phyloP scores from a whole-genome alignment of 75 land plant species.

The Pinus taeda region DNA sequence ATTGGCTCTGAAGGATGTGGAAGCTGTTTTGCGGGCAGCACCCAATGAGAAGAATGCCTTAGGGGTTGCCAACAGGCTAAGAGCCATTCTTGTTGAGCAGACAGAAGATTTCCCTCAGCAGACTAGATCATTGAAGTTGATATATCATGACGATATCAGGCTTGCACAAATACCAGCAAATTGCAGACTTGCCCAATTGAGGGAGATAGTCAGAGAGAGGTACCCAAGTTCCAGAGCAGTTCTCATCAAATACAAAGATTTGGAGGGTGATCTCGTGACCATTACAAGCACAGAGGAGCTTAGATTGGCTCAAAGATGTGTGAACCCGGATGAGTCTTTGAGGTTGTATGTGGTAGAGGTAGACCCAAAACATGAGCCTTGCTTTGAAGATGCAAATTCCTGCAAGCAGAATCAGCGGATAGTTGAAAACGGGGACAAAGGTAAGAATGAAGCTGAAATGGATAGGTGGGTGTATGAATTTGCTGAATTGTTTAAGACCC shows the following conservation, averaged over 20 bases:
- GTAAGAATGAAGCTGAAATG: slow-evolving; percentile 16
- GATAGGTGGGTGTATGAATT: slow-evolving; percentile 69
- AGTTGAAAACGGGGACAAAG: not conserved
- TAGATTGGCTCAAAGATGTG: slow-evolving; percentile 36
- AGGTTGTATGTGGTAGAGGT: slow-evolving; percentile 52
- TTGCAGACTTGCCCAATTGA: slow-evolving; percentile 33
- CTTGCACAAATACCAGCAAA: slow-evolving; percentile 52
- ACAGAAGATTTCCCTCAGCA: not conserved
- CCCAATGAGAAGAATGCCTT: slow-evolving; percentile 54
- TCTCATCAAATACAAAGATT: slow-evolving; percentile 65
- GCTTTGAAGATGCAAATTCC: slow-evolving; percentile 26
- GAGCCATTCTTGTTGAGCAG: slow-evolving; percentile 13
- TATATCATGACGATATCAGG: slow-evolving; percentile 67
- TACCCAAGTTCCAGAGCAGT: slow-evolving; percentile 55
- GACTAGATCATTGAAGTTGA: slow-evolving; percentile 40
- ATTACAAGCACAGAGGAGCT: slow-evolving; percentile 67
- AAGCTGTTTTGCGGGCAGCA: slow-evolving; percentile 39
- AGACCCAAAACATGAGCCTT: slow-evolving; percentile 57
- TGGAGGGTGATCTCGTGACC: slow-evolving; percentile 72
- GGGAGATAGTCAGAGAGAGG: slow-evolving; percentile 43
- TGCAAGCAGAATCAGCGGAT: not conserved
- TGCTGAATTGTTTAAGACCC: slow-evolving; percentile 61
- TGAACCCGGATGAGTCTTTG: slow-evolving; percentile 32
- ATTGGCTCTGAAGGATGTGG: slow-evolving; percentile 58
- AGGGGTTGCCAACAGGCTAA: slow-evolving; percentile 52